Conservation (phyloP, 1,139 yeast species). For the Kurtzmaniella quercitrusa region DNA sequence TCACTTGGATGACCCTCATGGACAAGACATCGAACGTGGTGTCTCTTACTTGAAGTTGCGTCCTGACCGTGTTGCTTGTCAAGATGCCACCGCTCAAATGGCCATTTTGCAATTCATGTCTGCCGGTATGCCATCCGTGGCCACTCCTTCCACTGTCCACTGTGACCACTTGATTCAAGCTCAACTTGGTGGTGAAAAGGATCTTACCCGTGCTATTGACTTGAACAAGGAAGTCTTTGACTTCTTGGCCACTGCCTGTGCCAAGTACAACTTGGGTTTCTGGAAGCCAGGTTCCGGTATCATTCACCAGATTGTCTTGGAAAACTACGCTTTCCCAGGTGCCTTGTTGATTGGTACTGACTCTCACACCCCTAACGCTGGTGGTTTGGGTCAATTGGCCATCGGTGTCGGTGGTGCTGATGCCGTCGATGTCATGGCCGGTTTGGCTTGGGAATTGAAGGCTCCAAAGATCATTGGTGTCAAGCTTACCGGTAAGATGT, state of each 20-base stretch:
- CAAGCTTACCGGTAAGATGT: conserved; percentile 89
- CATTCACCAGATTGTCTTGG: conserved; percentile 95
- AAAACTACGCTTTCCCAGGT: conserved; percentile 98
- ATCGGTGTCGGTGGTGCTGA: conserved; percentile 99
- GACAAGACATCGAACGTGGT: conserved; percentile 94
- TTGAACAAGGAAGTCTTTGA: conserved; percentile 96
- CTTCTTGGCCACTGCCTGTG: conserved; percentile 90
- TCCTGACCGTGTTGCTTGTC: conserved; percentile 99
- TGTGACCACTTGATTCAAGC: conserved; percentile 99
- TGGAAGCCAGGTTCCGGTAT: conserved; percentile 99
- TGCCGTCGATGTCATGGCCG: conserved; percentile 97
- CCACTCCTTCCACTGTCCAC: conserved; percentile 96
- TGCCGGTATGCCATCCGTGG: conserved; percentile 90
- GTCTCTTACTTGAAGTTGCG: conserved; percentile 92
- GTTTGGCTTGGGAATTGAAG: conserved; percentile 95
- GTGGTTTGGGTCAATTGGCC: conserved; percentile 98
- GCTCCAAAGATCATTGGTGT: conserved; percentile 98
- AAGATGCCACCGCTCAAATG: conserved; percentile 99
- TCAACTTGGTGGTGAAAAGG: conserved; percentile 89
- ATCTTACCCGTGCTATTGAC: conserved; percentile 88
- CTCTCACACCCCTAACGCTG: conserved; percentile 98
- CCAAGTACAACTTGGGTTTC: conserved; percentile 97
- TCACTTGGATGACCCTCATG: conserved; percentile 94
- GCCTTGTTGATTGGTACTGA: conserved; percentile 96
- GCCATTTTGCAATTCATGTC: conserved; percentile 98